Evolutionary conservation across 129 eudicot species (phyloP).

Genomic region (Tanacetum coccineum): DNA sequence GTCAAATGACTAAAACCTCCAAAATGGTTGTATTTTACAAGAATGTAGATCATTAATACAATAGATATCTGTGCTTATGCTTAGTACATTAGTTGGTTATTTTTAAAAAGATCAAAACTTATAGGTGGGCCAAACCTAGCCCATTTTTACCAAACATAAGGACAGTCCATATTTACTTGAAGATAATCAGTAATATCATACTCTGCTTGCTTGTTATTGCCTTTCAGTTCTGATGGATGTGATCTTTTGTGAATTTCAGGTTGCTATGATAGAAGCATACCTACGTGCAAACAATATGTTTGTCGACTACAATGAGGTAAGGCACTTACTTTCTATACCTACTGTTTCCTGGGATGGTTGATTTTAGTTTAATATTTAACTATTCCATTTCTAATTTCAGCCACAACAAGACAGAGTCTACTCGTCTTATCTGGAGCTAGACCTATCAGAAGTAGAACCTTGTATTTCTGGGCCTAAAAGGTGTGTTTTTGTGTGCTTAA

Average conservation of each 20-base stretch:
- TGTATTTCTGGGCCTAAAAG: conserved; percentile 97
- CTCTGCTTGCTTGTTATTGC: conserved; percentile 2
- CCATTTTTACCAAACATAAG: too few species aligned
- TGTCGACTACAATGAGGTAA: conserved; percentile 88
- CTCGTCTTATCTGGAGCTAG: conserved; percentile 71
- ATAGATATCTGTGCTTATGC: too few species aligned
- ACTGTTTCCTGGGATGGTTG: conserved; percentile 14
- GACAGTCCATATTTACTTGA: too few species aligned
- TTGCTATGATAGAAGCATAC: conserved; percentile 90
- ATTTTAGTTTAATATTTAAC: background rate
- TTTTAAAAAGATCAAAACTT: too few species aligned
- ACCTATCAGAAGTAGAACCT: conserved; percentile 91
- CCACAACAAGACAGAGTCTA: conserved; percentile 87
- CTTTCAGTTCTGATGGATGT: conserved; percentile 16
- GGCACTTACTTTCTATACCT: background rate
- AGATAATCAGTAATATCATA: background rate
- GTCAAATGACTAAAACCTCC: too few species aligned
- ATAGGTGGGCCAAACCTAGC: too few species aligned
- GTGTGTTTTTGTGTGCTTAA: conserved; percentile 32
- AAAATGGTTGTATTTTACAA: too few species aligned
- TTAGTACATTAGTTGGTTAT: background rate
- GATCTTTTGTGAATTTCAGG: conserved; percentile 44
- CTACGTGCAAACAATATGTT: conserved; percentile 98
- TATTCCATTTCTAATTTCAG: conserved; percentile 37
- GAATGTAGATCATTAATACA: too few species aligned